Evolutionary conservation across 441 rosid genomes (phyloP), one percentile per base, ranked within the genome.

Genomic region (Euphorbia corollata): DNA sequence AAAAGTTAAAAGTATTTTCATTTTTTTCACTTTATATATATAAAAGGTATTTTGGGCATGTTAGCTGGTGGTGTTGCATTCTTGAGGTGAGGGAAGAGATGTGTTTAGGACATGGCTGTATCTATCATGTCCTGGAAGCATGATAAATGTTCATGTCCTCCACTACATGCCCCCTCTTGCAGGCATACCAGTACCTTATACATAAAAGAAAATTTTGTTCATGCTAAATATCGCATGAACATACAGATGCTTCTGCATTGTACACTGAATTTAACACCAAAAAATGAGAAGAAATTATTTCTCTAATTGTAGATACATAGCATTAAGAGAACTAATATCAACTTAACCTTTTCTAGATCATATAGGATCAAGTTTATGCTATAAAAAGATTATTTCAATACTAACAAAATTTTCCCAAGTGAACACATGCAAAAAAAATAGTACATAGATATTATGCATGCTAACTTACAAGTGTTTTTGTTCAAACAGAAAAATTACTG

Each of bases 401-500:
- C 0, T 5, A 18, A 30, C 8, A 1, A 30, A 19, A 23, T 24
- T 22, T 19, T 24, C 38, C 13, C 39, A 45, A 43, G 12, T 8
- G 20, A 0, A 63, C 47, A 22, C 24, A 63, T 22, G 20, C 55
- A 63, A 43, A 6, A 32, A n/a, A 43, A 27, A 43, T 18, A 23
- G 22, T 50, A 55, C 36, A 3, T 9, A 3, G 18, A 12, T 19
- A 19, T 30, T 23, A 30, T 13, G 20, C 22, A 10, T 12, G 50
- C 50, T 10, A 57, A 57, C 16, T 20, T 27, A 50, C 7, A 24
- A 3, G 5, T 6, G 20, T 45, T 41, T 36, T 34, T 0, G 39
- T 27, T 68, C 36, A 41, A 54, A 41, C 8, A 61, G 50, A 51
- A 69, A 9, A 45, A 19, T 38, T 61, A 15, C 47, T 24, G 27